These are phyloP conservation scores for Fusarium gaditjirri DNA, from an alignment of 2,329 filamentous ascomycete genomes.

Conservation along the genomic window DNA sequence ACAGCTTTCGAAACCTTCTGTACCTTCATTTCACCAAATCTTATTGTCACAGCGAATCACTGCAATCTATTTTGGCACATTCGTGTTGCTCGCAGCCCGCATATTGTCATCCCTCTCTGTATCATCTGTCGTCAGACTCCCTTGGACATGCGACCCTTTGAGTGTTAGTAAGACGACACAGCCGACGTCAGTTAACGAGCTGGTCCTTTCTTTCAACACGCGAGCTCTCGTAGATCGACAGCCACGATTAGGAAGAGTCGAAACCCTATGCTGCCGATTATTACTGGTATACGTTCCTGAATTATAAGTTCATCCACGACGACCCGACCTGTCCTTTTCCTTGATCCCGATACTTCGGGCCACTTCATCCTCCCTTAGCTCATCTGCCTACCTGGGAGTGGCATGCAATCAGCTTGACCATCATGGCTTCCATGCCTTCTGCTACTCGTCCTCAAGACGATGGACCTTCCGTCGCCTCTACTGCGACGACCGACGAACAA, in stretches of 20 bases:
- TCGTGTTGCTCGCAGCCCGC: not conserved
- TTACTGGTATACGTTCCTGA: conserved; percentile 6
- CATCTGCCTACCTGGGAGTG: conserved; percentile 29
- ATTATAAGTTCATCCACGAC: conserved; percentile 1
- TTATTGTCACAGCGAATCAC: not conserved
- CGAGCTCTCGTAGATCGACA: conserved; percentile 25
- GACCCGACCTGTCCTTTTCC: conserved; percentile 5
- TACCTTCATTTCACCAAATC: conserved; percentile 3
- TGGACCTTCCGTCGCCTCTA: conserved; percentile 2
- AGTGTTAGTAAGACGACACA: conserved; percentile 39
- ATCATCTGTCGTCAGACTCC: not conserved
- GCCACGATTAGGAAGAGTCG: conserved; percentile 14
- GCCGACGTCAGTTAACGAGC: conserved; percentile 38
- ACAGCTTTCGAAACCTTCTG: conserved; percentile 19
- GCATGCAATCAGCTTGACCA: conserved; percentile 44
- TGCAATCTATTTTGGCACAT: not conserved
- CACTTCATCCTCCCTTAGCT: conserved; percentile 17
- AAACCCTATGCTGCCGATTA: conserved; percentile 13
- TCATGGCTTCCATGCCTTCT: conserved; percentile 54
- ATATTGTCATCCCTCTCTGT: not conserved
- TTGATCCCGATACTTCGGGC: conserved; percentile 13
- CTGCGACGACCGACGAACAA: conserved; percentile 47
- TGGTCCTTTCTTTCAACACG: conserved; percentile 24
- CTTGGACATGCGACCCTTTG: conserved; percentile 36
- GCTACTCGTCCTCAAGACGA: conserved; percentile 43